Evolutionary conservation across 768 basidiomycete species (phyloP), one percentile per base, ranked within the genome.

Genomic region (Pholiota molesta): DNA sequence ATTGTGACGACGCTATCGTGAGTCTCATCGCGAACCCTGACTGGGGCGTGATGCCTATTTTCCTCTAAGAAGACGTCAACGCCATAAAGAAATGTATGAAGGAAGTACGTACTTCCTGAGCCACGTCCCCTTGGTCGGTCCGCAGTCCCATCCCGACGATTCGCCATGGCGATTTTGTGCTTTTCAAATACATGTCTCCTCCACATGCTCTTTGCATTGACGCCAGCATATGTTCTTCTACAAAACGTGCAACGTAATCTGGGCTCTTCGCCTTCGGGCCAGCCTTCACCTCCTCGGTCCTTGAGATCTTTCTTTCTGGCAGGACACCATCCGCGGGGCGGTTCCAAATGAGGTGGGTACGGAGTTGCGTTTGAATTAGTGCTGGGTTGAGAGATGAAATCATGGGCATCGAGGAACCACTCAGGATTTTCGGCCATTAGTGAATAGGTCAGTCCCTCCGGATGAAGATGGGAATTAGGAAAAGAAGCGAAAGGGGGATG

Each of bases 181-280:
- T 94, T 93, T 75, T 94, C 92, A 64, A 89, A 92, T 31, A 94
- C 92, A 72, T 94, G 92, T 52, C 92, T 81, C 62, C 92, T 78
- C 92, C 92, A 94, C 92, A 94, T 94, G 70, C 91, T 93, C 75
- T 94, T 93, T 6, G 92, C 92, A 71, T 94, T 94, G 33, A 92
- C 90, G 11, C 92, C 92, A 3, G 91, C 89, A 67, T 94, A 94
- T 5, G 87, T 89, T 65, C 92, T 83, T 66, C 92, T 78, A 68
- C 92, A 94, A 69, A 94, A 93, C 1, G 92, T 94, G 74, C 92
- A 94, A 52, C 92, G 82, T 26, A 94, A 80, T 17, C 89, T 78
- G 8, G 91, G 91, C 67, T 91, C 90, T 71, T 90, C 88, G 26
- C 91, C 91, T 61, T 94, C 90, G 9, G 90, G 88, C 88, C 89